Base-by-base conservation (phyloP, 495 filamentous ascomycete genomes). In the Aspergillus taichungensis region DNA sequence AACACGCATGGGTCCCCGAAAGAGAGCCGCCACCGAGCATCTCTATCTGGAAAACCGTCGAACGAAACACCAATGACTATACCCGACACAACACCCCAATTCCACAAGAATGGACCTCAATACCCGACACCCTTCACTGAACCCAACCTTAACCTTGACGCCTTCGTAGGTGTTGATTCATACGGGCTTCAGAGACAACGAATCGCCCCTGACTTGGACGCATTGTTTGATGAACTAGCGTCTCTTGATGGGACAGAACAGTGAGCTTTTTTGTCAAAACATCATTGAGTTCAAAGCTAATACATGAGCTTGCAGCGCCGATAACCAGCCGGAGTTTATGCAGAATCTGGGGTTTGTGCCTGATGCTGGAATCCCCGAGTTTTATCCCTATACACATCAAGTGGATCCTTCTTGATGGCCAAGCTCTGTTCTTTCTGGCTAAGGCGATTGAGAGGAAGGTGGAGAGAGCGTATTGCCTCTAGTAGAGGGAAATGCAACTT, bases 281-380 rank as follows among this genome's bases (percentile, higher is more conserved):
- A 24, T 40, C 34, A 27, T 6, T 42, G 12, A 8, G 0, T 9
- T 30, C 13, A 38, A 38, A 38, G 11, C 44, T 53, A 27, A 38
- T 44, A 34, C 12, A 13, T 6, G 27, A 1, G 12, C 12, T 0
- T 39, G 0, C 27, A 70, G 67, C 41, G 37, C 60, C 37, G 67
- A 70, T 35, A 67, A 67, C 42, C 59, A 59, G 42, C 59, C 63
- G 0, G 67, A 70, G 37, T 70, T 70, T 49, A 70, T 70, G 67
- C 67, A 70, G 37, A 70, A 70, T 13, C 47, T 70, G 6, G 67
- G 67, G 3, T 70, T 68, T 13, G 57, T 70, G 5, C 50, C 67
- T 0, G 61, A 68, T 34, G 52, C 58, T 0, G 62, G 60, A 0
- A 55, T 65, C 3, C 63, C 66, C 0, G 67, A 68, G 38, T 46